These are phyloP conservation scores for Aphanomyces invadans DNA, from an alignment of 352 stramenopile genomes.

Conservation along the genomic window DNA sequence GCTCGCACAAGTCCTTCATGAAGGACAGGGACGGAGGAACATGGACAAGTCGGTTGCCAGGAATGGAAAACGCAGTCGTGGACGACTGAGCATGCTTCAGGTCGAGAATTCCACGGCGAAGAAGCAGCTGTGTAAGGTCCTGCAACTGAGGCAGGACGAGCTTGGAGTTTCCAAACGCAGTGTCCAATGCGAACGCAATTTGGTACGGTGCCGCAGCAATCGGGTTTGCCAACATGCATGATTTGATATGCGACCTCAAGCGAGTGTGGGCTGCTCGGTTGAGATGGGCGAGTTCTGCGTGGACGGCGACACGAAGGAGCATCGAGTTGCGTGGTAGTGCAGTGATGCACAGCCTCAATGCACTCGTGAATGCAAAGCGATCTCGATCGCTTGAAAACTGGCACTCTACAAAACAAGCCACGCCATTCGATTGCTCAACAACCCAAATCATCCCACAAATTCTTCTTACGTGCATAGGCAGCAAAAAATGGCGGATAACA, in stretches of 20 bases:
- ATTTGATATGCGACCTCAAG: slow-evolving; percentile 1
- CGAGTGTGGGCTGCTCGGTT: background rate
- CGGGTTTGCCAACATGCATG: background rate
- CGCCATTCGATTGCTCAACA: too few species aligned
- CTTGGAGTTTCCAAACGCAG: slow-evolving; percentile 15
- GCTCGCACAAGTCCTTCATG: background rate
- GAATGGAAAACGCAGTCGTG: background rate
- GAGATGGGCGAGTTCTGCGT: background rate
- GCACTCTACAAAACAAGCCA: slow-evolving; percentile 2
- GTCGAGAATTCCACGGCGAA: background rate
- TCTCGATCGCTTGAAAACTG: slow-evolving; percentile 16
- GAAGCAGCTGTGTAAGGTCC: background rate
- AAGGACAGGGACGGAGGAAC: background rate
- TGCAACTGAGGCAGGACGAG: background rate
- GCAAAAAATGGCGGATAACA: slow-evolving; percentile 6
- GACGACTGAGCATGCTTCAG: background rate
- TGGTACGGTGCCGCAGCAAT: background rate
- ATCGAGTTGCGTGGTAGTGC: background rate
- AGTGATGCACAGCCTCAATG: background rate
- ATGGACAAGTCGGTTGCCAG: background rate
- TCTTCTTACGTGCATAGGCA: slow-evolving; percentile 16
- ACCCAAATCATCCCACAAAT: too few species aligned
- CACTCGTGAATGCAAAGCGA: slow-evolving; percentile 4
- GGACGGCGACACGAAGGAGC: slow-evolving; percentile 1
- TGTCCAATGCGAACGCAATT: slow-evolving; percentile 5